Base-by-base conservation (phyloP, 805 yeast genomes). In the Ogataea populi-albae region DNA sequence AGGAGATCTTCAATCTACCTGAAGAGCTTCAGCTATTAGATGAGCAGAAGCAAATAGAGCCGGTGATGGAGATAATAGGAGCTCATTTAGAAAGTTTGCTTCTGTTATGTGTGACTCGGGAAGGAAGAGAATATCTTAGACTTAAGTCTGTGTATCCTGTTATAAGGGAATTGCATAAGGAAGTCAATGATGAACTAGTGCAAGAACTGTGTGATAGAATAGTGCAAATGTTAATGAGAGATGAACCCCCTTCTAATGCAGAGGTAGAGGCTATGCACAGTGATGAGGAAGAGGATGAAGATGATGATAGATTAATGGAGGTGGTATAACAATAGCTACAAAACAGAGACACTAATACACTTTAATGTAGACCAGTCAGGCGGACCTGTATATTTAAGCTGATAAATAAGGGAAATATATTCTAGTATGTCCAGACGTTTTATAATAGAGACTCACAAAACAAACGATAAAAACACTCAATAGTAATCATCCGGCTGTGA, bases 141-240 rank as follows among this genome's bases (percentile, higher is more conserved):
- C 71, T 66, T n/a, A 85, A 83, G 54, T 74, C 91, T 2, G 94
- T 86, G 1, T 93, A 93, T 55, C 84, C 95, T 14, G 58, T 93
- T 38, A 69, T 93, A 24, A 80, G 96, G 55, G 97, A 88, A 64
- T 66, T 91, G 35, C 95, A 89, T 53, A 81, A 82, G 52, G 75
- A 62, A 31, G 61, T 63, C 16, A 60, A 44, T 6, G 61, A 64
- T 26, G 65, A 62, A 17, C 37, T 45, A 14, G 70, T 86, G 16
- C 68, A 68, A 28, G 94, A 84, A 28, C 62, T 84, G 28, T 81
- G 93, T 64, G 95, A 87, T 49, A 73, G 93, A 56, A 61, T 85
- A 26, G 98, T 89, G 16, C 91, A 91, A 57, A 75, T 87, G 79
- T 69, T 91, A 45, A 84, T 85, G 93, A 78, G 97, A 68, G 97